Evolutionary conservation across 495 filamentous ascomycete genomes (phyloP).

Genomic region (Ascodesmis nigricans): DNA sequence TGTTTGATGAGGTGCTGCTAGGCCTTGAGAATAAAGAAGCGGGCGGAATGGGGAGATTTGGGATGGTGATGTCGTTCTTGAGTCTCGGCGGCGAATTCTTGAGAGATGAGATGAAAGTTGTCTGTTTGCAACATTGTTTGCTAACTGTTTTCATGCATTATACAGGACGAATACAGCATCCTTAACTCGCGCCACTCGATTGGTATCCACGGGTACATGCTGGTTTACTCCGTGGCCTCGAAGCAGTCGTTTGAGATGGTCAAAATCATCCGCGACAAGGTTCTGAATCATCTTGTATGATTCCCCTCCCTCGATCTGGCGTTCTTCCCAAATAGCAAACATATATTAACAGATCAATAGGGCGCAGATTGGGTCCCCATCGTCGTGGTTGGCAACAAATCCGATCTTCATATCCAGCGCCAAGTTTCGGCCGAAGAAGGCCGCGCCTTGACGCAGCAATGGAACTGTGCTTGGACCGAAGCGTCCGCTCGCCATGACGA

Average conservation of each 20-base stretch:
- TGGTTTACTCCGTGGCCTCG: slow-evolving; percentile 86
- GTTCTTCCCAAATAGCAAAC: no score
- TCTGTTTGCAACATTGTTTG: no score
- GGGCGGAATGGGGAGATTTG: no score
- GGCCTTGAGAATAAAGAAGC: no score
- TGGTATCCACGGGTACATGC: slow-evolving; percentile 96
- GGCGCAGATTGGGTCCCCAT: slow-evolving; percentile 82
- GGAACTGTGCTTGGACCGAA: slow-evolving; percentile 85
- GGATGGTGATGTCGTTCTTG: no score
- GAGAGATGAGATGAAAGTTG: no score
- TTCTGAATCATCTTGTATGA: slow-evolving; percentile 79
- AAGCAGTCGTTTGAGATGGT: slow-evolving; percentile 95
- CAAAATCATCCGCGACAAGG: slow-evolving; percentile 84
- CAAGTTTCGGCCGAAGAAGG: slow-evolving; percentile 77
- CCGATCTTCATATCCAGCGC: slow-evolving; percentile 81
- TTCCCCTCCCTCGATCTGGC: background rate
- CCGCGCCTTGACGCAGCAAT: slow-evolving; percentile 54
- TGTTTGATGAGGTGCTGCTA: no score
- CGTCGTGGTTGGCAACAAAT: slow-evolving; percentile 92
- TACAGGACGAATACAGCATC: slow-evolving; percentile 91
- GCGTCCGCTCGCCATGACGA: slow-evolving; percentile 81
- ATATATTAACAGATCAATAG: slow-evolving; percentile 27
- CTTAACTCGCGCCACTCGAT: slow-evolving; percentile 98
- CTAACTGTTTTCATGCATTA: no score
- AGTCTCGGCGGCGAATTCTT: no score